Percentiles rank a stretch among this genome's conserved stretches.
Evolutionary conservation across 78 protist species (phyloP).

Genomic region (Dictyostelium capitatum): DNA sequence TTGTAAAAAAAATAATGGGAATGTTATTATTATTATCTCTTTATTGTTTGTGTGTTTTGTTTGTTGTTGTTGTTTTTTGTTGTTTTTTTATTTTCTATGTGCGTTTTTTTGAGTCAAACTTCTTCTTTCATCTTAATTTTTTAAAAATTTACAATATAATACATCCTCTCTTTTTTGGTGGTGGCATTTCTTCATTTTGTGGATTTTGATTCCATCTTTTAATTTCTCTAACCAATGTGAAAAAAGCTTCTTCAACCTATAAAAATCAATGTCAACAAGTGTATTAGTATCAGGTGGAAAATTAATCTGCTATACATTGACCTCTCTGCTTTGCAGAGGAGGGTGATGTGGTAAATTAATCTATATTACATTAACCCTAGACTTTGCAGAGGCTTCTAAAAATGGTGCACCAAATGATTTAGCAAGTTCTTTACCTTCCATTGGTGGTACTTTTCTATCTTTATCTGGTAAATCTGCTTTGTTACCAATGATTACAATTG

Average conservation of each 20-base stretch:
- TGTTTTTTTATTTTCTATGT: background rate
- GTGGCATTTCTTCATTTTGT: conserved; percentile 58
- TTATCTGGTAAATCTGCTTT: conserved; percentile 90
- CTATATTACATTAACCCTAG: conserved; percentile 52
- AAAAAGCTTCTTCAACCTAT: conserved; percentile 90
- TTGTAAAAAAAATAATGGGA: background rate
- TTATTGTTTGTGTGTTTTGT: background rate
- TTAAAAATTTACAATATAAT: conserved; percentile 62
- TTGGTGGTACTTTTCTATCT: conserved; percentile 84
- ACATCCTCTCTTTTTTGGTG: conserved; percentile 56
- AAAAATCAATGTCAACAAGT: too few species aligned
- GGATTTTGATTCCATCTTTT: conserved; percentile 79
- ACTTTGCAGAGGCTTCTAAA: conserved; percentile 93
- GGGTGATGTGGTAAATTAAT: too few species aligned
- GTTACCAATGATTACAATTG: conserved; percentile 91
- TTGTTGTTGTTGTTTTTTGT: background rate
- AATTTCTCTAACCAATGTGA: conserved; percentile 86
- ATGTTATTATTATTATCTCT: background rate
- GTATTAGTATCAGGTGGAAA: too few species aligned
- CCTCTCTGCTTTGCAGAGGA: too few species aligned
- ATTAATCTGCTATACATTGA: too few species aligned
- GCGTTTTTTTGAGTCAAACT: too few species aligned
- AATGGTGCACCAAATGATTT: conserved; percentile 85
- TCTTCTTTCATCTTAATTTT: background rate
- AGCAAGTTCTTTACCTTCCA: conserved; percentile 89